These are phyloP conservation scores for Henckelia pumila DNA, from an alignment of 257 asterid genomes.

Conservation along the genomic window DNA sequence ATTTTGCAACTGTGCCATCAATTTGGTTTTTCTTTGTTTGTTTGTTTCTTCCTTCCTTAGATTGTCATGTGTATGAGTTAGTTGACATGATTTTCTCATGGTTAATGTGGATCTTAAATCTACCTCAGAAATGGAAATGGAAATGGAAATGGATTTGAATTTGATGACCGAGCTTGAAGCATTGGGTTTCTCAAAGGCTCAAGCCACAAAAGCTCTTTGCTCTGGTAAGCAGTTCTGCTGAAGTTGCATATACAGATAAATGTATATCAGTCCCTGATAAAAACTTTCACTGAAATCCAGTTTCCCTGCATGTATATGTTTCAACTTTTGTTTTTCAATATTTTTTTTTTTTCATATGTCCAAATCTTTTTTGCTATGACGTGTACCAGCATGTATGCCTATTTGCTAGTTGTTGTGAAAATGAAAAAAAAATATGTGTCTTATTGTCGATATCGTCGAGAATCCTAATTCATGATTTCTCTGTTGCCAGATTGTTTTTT, in stretches of 20 bases:
- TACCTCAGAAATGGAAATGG: no score
- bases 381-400: neutral
- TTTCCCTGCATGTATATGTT: neutral
- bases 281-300: neutral
- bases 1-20: neutral
- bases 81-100: neutral
- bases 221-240: constrained; percentile 45
- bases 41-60: neutral
- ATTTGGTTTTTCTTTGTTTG: neutral
- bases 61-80: neutral
- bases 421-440: no score
- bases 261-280: neutral
- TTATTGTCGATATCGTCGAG: no score
- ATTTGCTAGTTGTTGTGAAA: neutral
- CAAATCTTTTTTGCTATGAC: neutral
- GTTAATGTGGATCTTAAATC: constrained; percentile 11
- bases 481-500: no score
- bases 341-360: neutral
- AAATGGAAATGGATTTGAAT: constrained; percentile 51
- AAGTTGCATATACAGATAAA: neutral
- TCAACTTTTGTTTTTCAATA: no score
- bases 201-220: constrained; percentile 53
- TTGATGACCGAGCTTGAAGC: constrained; percentile 61
- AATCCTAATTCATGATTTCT: no score
- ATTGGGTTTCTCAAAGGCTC: constrained; percentile 65